These are phyloP conservation scores for Theobroma cacao DNA, from an alignment of 345 rosid species.

Conservation along the genomic window DNA sequence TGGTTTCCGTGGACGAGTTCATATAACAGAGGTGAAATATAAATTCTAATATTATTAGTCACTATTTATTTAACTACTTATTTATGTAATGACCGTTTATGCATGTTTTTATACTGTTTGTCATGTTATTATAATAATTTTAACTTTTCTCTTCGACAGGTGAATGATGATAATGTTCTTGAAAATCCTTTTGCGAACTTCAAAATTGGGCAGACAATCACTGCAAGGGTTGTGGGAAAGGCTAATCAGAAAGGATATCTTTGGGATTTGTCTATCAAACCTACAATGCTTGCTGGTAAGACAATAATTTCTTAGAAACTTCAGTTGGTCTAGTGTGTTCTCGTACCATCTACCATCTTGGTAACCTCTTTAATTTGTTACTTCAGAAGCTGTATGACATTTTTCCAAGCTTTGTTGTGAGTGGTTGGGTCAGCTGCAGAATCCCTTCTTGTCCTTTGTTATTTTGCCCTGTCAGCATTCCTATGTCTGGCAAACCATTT, in stretches of 20 bases:
- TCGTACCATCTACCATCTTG: not conserved
- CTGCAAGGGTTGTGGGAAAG: conserved; percentile 72
- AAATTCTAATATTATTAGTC: conserved; percentile 18
- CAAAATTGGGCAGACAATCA: conserved; percentile 82
- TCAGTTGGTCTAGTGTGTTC: not conserved
- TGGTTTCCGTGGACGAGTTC: conserved; percentile 77
- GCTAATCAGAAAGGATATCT: conserved; percentile 47
- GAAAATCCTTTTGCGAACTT: conserved; percentile 66
- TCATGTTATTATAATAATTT: conserved; percentile 11
- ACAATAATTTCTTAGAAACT: conserved; percentile 3
- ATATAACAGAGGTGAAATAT: conserved; percentile 79
- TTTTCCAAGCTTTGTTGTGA: not conserved
- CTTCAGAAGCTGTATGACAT: not conserved
- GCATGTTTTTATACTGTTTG: not conserved
- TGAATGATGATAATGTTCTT: conserved; percentile 39
- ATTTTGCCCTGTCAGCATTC: not conserved
- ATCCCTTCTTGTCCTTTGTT: not conserved
- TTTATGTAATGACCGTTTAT: conserved; percentile 2
- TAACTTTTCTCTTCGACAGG: conserved; percentile 42
- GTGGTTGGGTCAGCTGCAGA: not conserved
- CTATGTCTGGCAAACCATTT: not conserved
- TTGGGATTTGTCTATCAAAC: conserved; percentile 90
- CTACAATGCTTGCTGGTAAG: conserved; percentile 61
- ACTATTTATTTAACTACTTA: conserved; percentile 3
- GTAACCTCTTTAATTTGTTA: not conserved